Base-by-base conservation (phyloP, 2,329 filamentous ascomycete genomes). In the Fonsecaea pedrosoi region DNA sequence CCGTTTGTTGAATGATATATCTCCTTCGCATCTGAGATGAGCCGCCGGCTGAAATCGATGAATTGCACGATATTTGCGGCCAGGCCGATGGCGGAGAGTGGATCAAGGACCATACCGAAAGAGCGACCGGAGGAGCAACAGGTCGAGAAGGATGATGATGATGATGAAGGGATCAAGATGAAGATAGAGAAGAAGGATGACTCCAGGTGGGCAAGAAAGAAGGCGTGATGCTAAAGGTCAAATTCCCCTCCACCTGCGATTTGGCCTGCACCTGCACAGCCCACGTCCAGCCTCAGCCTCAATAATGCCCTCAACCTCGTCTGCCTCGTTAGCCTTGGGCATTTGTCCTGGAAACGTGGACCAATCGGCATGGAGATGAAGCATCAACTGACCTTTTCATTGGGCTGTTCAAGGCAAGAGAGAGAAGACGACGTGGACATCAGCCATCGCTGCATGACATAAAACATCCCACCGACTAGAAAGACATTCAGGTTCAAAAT, bases 21-120 rank as follows among this genome's bases (percentile, higher is more conserved):
- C 32, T 57, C 54, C 13, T 57, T 40, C 1, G 54, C 35, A 40
- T 38, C 54, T 12, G 32, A 21, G 1, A 57, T 38, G 12, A 57
- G 30, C 18, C 13, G 34, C 21, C 54, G 21, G 10, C 4, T 40
- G 5, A 57, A 57, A 7, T 57, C 54, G 54, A 57, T 40, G 34
- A 57, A 57, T 12, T 57, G 54, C 9, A 40, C 9, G 54, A 57
- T 57, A 12, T 57, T 57, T 18, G 54, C 54, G 34, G 54, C 54
- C 54, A 57, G 34, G 9, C 54, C 34, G 35, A 57, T 21, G 3
- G 54, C 35, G 35, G 54, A 37, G 32, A 57, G 10, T 10, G 54
- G 54, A 56, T 57, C 54, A 15, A 38, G 54, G 25, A 18, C 18
- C 54, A 57, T 57, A 4, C 15, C 10, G 10, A 4, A 13, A 40